Percentiles rank a stretch among this genome's conserved stretches.
phyloP scores from a whole-genome alignment of 1,284 basidiomycete genomes.

The Leccinum cinnamomeum region DNA sequence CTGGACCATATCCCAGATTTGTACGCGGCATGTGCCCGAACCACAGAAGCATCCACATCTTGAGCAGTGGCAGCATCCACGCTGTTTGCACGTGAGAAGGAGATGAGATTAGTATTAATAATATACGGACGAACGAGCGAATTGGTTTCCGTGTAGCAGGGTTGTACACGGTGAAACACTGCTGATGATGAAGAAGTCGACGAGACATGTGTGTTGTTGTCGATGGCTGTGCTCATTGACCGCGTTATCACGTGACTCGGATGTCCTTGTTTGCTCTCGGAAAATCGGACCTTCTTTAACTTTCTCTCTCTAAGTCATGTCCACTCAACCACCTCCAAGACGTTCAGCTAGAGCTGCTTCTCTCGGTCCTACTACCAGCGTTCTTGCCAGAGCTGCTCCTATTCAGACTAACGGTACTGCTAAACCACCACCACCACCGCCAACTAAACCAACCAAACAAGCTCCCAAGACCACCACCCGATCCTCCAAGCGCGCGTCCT shows the following conservation, averaged over 20 bases:
- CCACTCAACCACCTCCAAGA: slow-evolving; percentile 41
- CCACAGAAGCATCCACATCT: slow-evolving; percentile 54
- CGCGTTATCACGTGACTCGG: slow-evolving; percentile 25
- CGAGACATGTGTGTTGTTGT: not conserved
- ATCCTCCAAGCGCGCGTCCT: slow-evolving; percentile 43
- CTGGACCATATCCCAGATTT: slow-evolving; percentile 69
- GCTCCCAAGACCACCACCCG: slow-evolving; percentile 22
- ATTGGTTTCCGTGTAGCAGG: slow-evolving; percentile 65
- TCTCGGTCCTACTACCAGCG: slow-evolving; percentile 30
- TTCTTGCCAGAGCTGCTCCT: slow-evolving; percentile 35
- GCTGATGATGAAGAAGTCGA: not conserved
- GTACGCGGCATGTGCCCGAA: slow-evolving; percentile 57
- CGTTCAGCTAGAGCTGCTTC: slow-evolving; percentile 54
- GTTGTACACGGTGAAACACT: slow-evolving; percentile 49
- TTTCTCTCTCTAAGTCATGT: slow-evolving; percentile 22
- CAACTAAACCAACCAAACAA: slow-evolving; percentile 31
- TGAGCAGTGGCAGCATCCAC: slow-evolving; percentile 42
- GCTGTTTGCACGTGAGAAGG: slow-evolving; percentile 28
- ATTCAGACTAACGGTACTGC: slow-evolving; percentile 23
- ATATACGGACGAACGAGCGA: slow-evolving; percentile 48
- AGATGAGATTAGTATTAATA: not conserved
- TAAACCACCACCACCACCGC: slow-evolving; percentile 24
- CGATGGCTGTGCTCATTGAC: slow-evolving; percentile 24
- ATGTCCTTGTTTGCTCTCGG: not conserved
- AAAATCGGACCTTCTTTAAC: no score